Evolutionary conservation across 2,329 filamentous ascomycete species (phyloP), one percentile per base, ranked within the genome.

Genomic region (Clarireedia homoeocarpa): DNA sequence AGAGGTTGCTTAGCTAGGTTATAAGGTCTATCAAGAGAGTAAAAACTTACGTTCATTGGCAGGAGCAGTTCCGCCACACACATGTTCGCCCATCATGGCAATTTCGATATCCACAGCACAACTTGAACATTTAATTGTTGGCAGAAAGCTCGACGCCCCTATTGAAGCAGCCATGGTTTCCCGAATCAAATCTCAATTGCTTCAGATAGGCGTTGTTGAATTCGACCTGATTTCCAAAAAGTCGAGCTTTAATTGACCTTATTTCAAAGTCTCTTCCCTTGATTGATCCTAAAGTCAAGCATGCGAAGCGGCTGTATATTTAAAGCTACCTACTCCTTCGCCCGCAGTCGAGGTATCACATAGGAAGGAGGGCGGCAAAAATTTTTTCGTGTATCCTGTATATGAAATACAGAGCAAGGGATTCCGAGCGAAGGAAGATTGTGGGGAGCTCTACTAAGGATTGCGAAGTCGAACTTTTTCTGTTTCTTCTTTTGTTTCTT

Each of bases 121-220:
- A 74, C 79, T 84, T 53, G 90, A 95, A 73, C 90, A 95, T 77
- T 92, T 95, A 73, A 95, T 88, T 24, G 84, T 84, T 67, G 90
- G 89, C 75, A 94, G 77, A 62, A 91, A 83, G 71, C 81, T 79
- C 70, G 83, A 86, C 70, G 83, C 79, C 58, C 64, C 61, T 23
- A 39, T 54, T 9, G 47, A 4, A 30, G 59, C 80, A 61, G 72
- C 67, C 64, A 65, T 56, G 5, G 20, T 23, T 36, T 30, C 30
- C 23, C 14, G 23, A 36, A 34, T 14, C 2, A 24, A n/a, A 30
- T 34, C 10, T 12, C 30, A 34, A 34, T 34, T 34, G 30, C 30
- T 34, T 34, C 30, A 34, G 30, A 12, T 34, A 34, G 12, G 30
- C 30, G 30, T 47, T 30, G 6, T n/a, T 24, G 23, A 47, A 47